These are phyloP conservation scores for Mallotus repandus DNA, from an alignment of 441 rosid genomes.

Conservation along the genomic window DNA sequence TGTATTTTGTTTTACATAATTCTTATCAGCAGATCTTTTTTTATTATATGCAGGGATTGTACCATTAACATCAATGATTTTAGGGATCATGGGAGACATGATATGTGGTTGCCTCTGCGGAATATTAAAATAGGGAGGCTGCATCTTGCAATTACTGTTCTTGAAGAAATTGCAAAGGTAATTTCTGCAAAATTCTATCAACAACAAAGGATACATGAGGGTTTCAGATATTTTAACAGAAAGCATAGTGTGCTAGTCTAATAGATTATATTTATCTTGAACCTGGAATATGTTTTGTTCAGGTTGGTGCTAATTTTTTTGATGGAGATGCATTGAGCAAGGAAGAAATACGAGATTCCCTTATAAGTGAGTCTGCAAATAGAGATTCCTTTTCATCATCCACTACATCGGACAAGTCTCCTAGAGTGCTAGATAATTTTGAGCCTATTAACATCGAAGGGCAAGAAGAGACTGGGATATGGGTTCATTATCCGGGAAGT, in stretches of 20 bases:
- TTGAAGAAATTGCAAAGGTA: slow-evolving; percentile 57
- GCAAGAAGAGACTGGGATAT: slow-evolving; percentile 65
- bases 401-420: slow-evolving; percentile 44
- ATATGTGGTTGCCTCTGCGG: slow-evolving; percentile 83
- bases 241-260: slow-evolving; percentile 7
- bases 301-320: slow-evolving; percentile 35
- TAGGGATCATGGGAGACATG: slow-evolving; percentile 70
- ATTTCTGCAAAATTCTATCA: slow-evolving; percentile 6
- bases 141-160: slow-evolving; percentile 73
- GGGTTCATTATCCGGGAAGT: slow-evolving; percentile 88
- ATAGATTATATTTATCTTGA: neutral
- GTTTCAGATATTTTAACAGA: neutral
- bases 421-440: slow-evolving; percentile 52
- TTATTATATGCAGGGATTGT: slow-evolving; percentile 48
- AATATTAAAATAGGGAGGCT: slow-evolving; percentile 78
- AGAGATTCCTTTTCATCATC: slow-evolving; percentile 51
- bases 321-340: slow-evolving; percentile 40
- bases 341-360: slow-evolving; percentile 46
- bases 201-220: slow-evolving; percentile 1
- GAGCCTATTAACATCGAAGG: slow-evolving; percentile 86
- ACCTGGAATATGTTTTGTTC: slow-evolving; percentile 21
- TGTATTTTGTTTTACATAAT: too few relatives aligned
- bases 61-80: slow-evolving; percentile 57
- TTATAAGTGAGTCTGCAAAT: slow-evolving; percentile 32
- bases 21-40: neutral